Evolutionary conservation across 2,329 filamentous ascomycete species (phyloP), one percentile per base, ranked within the genome.

Genomic region (Phialemonium atrogriseum): DNA sequence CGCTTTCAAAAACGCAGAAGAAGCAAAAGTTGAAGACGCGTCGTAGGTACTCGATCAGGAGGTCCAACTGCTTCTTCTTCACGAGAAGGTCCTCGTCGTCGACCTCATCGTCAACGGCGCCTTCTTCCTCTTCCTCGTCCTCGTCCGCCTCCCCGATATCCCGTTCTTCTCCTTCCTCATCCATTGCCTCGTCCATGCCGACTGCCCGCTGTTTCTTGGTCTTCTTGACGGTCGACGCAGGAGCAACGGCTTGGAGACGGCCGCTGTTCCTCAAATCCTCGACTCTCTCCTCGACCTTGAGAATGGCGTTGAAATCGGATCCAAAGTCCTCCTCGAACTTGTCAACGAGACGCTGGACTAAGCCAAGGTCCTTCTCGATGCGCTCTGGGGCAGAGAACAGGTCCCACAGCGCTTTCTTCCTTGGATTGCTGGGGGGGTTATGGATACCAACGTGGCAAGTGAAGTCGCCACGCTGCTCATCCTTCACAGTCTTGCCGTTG

Each of bases 21-120:
- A 98, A 95, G 65, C 91, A 98, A 62, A 98, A 96, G 60, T 91
- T 95, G 70, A 93, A 94, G 32, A 98, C 91, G 11, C 91, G 80
- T 32, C 91, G 86, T 37, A 98, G 71, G 55, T 98, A 98, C 60
- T 98, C 91, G 32, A 96, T 91, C 56, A 94, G 71, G 21, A 98
- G 68, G 59, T 98, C 91, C 30, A 98, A 75, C 50, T 91, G 88
- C 68, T 98, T 96, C 73, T 96, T 96, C 68, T 94, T 91, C 24
- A 80, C 73, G 33, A 95, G 58, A 23, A 95, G 66, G 24, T 95
- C 86, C 50, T 94, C 86, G 48, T 94, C 86, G 45, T 98, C 89
- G 20, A 80, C 70, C 40, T 95, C 89, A 32, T 91, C 85, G 38
- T 86, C 76, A 24, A 80, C 71, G 27, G 80, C 80, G 12, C 79